phyloP scores from a whole-genome alignment of 2,329 filamentous ascomycete genomes.

The Calonectria multiphialidica region DNA sequence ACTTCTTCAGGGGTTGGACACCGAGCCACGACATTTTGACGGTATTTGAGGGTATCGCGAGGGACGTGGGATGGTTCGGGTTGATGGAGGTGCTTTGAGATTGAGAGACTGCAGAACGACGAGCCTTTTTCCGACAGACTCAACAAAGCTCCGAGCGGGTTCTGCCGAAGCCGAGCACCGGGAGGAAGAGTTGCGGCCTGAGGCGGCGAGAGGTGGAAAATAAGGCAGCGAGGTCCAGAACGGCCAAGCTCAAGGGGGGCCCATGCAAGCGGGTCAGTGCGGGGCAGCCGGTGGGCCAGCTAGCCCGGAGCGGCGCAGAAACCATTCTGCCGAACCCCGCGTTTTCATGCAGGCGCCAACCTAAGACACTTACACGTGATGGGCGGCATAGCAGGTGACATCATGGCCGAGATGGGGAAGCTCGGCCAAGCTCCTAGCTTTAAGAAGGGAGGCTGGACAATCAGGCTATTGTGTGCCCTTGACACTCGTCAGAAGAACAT shows the following conservation, averaged over 20 bases:
- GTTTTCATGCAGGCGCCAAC: constrained; percentile 40
- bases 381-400: constrained; percentile 35
- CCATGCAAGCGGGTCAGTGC: background rate
- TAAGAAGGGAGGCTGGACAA: constrained; percentile 40
- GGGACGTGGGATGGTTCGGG: constrained; percentile 50
- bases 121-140: constrained; percentile 52
- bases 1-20: constrained; percentile 78
- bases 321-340: constrained; percentile 42
- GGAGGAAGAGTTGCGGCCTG: constrained; percentile 40
- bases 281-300: constrained; percentile 13
- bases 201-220: constrained; percentile 22
- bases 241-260: constrained; percentile 13
- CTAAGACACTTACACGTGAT: constrained; percentile 39
- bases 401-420: constrained; percentile 35
- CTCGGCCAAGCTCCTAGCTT: constrained; percentile 42
- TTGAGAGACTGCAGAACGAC: constrained; percentile 53
- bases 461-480: constrained; percentile 38
- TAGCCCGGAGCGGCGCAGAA: constrained; percentile 27
- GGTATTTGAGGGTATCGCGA: constrained; percentile 53
- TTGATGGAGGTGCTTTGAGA: constrained; percentile 48
- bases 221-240: constrained; percentile 22
- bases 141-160: constrained; percentile 49
- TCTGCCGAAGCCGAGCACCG: constrained; percentile 50
- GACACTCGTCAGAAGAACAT: constrained; percentile 28
- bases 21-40: constrained; percentile 82